These are phyloP conservation scores for Sugiyamaella smithiae DNA, from an alignment of 805 yeast genomes.

Conservation along the genomic window DNA sequence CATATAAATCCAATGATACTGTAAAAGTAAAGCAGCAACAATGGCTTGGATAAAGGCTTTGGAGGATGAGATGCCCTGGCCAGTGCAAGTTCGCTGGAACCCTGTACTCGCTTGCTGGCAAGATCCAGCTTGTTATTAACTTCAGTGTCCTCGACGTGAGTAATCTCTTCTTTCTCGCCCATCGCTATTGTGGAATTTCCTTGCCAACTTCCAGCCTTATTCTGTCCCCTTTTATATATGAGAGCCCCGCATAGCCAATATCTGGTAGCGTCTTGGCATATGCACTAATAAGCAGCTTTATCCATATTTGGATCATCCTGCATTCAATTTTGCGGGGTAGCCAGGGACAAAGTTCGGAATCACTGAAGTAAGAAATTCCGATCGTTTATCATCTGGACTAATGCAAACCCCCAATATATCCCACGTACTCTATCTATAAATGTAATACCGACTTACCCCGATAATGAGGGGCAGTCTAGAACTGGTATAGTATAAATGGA, in stretches of 20 bases:
- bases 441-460: not conserved
- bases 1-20: constrained; percentile 9
- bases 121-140: not conserved
- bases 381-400: too few species aligned
- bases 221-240: too few species aligned
- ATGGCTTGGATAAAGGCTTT: constrained; percentile 9
- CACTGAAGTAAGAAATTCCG: too few species aligned
- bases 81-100: constrained; percentile 14
- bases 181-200: too few species aligned
- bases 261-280: too few species aligned
- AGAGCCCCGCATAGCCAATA: too few species aligned
- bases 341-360: too few species aligned
- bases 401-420: constrained; percentile 1
- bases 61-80: constrained; percentile 12
- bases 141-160: constrained; percentile 3
- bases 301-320: not conserved
- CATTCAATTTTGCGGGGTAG: too few species aligned
- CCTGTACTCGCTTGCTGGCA: constrained; percentile 11
- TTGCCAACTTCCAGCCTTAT: too few species aligned
- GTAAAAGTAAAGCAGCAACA: constrained; percentile 5
- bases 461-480: constrained; percentile 1
- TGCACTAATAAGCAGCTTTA: not conserved
- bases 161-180: not conserved
- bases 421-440: not conserved
- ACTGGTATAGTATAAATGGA: too few species aligned